These are phyloP conservation scores for Glaciozyma martinii DNA, from an alignment of 768 basidiomycete genomes.

Conservation along the genomic window DNA sequence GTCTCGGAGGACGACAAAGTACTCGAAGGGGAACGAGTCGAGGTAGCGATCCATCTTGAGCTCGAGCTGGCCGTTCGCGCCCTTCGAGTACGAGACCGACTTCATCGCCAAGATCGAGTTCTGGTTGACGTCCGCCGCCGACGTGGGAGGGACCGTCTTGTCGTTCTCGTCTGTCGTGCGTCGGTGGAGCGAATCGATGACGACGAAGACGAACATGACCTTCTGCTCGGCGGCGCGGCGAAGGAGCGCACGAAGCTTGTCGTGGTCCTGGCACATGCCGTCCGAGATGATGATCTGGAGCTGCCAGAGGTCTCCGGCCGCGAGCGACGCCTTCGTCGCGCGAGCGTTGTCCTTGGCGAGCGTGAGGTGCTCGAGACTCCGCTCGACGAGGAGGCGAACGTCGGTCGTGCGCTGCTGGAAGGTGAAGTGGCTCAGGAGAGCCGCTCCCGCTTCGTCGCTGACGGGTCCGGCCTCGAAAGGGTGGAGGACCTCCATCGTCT, in stretches of 20 bases:
- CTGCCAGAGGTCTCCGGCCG: slow-evolving; percentile 85
- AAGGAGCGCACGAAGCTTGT: slow-evolving; percentile 65
- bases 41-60: slow-evolving; percentile 49
- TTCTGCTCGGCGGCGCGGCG: slow-evolving; percentile 78
- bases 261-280: slow-evolving; percentile 96
- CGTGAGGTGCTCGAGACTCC: slow-evolving; percentile 51
- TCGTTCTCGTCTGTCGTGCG: slow-evolving; percentile 23
- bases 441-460: slow-evolving; percentile 67
- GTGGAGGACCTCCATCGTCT: slow-evolving; percentile 76
- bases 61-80: slow-evolving; percentile 62
- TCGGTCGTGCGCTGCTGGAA: slow-evolving; percentile 87
- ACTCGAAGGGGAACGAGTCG: slow-evolving; percentile 96
- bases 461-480: slow-evolving; percentile 73
- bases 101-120: slow-evolving; percentile 89
- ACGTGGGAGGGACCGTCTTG: slow-evolving; percentile 3
- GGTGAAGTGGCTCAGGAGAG: slow-evolving; percentile 71
- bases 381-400: slow-evolving; percentile 67
- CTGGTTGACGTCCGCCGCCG: slow-evolving; percentile 39
- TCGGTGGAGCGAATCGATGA: slow-evolving; percentile 70
- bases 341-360: slow-evolving; percentile 57
- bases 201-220: slow-evolving; percentile 92
- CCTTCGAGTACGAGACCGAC: slow-evolving; percentile 74
- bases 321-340: slow-evolving; percentile 46
- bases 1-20: slow-evolving; percentile 82
- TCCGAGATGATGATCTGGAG: slow-evolving; percentile 97